These are phyloP conservation scores for Spiraea crenata DNA, from an alignment of 331 rosid genomes.

Conservation along the genomic window DNA sequence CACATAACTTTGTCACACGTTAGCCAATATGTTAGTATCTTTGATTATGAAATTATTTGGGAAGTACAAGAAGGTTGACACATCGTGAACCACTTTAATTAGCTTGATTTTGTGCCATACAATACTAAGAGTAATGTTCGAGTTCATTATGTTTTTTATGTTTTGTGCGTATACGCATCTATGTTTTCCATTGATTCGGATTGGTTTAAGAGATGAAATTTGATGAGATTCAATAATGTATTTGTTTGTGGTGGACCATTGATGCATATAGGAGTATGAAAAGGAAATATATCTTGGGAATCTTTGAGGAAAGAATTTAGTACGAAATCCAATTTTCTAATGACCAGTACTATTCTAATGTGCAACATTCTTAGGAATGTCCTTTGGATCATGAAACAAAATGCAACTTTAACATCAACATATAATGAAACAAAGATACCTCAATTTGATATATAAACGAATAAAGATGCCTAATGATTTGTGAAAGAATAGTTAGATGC, in stretches of 20 bases:
- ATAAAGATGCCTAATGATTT: background rate
- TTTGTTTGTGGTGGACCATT: background rate
- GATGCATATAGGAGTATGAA: constrained; percentile 18
- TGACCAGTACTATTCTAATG: background rate
- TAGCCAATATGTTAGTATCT: background rate
- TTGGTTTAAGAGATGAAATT: background rate
- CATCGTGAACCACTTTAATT: background rate
- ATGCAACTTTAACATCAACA: constrained; percentile 19
- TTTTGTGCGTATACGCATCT: too few species aligned
- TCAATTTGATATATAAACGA: too few species aligned
- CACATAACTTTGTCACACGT: background rate
- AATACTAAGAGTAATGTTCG: background rate
- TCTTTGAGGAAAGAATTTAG: background rate
- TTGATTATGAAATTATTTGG: too few species aligned
- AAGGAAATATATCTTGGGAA: constrained; percentile 1
- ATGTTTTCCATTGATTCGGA: background rate
- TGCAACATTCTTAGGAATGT: constrained; percentile 22
- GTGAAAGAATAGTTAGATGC: background rate
- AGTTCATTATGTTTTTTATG: too few species aligned
- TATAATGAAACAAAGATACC: background rate
- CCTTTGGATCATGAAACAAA: background rate
- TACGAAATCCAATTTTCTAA: background rate
- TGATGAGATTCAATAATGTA: background rate
- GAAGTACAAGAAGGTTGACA: background rate
- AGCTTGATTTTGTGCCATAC: background rate